Percentiles rank a stretch among this genome's conserved stretches.
Evolutionary conservation across 2,329 filamentous ascomycete species (phyloP).

Genomic region (Botrytis paeoniae): DNA sequence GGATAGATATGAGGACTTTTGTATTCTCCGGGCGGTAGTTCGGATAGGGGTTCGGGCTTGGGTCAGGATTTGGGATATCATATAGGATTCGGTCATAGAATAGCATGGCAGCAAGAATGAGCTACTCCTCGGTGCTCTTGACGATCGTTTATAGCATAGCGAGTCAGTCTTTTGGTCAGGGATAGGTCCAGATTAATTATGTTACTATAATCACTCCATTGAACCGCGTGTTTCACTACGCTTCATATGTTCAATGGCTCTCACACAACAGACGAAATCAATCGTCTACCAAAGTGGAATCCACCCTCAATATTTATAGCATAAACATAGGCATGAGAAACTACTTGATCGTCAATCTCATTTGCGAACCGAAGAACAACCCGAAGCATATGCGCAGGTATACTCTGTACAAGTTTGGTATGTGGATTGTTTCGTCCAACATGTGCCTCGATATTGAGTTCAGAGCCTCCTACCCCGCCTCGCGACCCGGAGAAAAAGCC

Average conservation of each 20-base stretch:
- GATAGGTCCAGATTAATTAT: neutral
- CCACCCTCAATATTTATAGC: neutral
- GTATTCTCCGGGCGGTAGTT: neutral
- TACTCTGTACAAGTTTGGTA: neutral
- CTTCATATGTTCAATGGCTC: neutral
- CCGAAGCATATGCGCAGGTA: neutral
- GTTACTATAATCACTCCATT: neutral
- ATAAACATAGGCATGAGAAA: neutral
- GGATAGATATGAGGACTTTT: neutral
- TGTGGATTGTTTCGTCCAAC: neutral
- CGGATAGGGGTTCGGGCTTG: neutral
- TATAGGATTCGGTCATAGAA: slow-evolving; percentile 4
- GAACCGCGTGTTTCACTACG: neutral
- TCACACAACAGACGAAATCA: neutral
- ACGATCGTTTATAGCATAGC: slow-evolving; percentile 8
- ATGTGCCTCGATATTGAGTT: neutral
- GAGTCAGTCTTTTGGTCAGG: neutral
- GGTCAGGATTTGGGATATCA: neutral
- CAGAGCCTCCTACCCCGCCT: neutral
- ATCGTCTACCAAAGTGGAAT: neutral
- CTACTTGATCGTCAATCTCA: neutral
- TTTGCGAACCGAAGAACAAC: neutral
- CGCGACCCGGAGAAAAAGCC: no score
- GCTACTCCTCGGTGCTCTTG: neutral
- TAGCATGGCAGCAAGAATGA: slow-evolving; percentile 3